A percentile compares a stretch with the other conserved stretches of the same genome.
These are phyloP conservation scores for Nyssa sinensis DNA, from an alignment of 148 eudicot species.

Conservation along the genomic window DNA sequence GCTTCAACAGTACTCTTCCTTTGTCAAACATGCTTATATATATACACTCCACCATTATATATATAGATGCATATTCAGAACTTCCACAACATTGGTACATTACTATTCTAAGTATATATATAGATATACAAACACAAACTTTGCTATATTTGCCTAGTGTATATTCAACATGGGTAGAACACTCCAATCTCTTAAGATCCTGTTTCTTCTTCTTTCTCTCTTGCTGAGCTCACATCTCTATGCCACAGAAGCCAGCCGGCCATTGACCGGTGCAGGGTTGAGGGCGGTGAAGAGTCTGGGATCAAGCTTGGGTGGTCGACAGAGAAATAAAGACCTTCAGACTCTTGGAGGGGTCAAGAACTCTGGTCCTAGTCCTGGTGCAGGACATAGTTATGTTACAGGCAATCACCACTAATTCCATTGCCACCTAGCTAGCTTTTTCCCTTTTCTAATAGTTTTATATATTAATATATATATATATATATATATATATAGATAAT, in stretches of 20 bases:
- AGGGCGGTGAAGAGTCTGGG: background rate
- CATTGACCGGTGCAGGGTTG: background rate
- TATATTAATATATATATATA: too few species aligned
- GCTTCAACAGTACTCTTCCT: background rate
- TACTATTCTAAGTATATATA: background rate
- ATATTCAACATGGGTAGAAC: background rate
- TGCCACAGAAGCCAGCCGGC: background rate
- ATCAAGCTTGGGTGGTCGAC: constrained; percentile 6
- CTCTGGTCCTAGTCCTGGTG: constrained; percentile 30
- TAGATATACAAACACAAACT: background rate
- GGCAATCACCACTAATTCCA: background rate
- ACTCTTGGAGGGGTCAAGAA: background rate
- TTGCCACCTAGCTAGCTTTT: background rate
- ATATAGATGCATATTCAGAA: background rate
- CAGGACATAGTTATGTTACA: constrained; percentile 8
- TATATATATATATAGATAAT: too few species aligned
- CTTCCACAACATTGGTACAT: background rate
- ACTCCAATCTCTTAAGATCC: background rate
- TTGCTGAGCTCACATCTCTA: background rate
- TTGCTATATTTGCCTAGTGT: too few species aligned
- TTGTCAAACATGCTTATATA: background rate
- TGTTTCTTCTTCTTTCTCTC: background rate
- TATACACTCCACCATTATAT: too few species aligned
- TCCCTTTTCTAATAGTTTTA: background rate
- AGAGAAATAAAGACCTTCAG: background rate